Evolutionary conservation across 108 stramenopile genomes (phyloP).

Genomic region (Cyclostephanos invisitatus): DNA sequence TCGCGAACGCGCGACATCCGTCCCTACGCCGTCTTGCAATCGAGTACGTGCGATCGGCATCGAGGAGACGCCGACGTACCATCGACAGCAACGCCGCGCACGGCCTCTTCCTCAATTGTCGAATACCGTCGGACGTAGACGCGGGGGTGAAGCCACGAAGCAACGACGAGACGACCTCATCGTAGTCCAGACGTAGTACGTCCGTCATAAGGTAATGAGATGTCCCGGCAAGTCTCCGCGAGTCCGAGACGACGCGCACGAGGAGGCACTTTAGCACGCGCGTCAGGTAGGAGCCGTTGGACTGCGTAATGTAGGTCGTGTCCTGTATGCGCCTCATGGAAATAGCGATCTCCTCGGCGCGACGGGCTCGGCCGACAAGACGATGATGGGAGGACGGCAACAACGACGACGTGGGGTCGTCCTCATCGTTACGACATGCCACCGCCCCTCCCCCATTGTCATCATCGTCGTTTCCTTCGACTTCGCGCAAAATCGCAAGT

Average conservation of each 20-base stretch:
- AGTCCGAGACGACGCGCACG: constrained; percentile 56
- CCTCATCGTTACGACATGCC: no score
- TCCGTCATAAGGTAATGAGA: constrained; percentile 25
- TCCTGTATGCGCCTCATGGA: constrained; percentile 68
- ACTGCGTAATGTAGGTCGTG: constrained; percentile 50
- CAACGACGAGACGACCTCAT: constrained; percentile 51
- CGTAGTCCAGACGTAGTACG: constrained; percentile 54
- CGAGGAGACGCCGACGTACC: constrained; percentile 53
- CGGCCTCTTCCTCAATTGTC: constrained; percentile 63
- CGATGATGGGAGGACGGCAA: no score
- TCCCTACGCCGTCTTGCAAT: constrained; percentile 24
- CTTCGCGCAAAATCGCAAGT: constrained; percentile 41
- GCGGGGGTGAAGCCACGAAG: constrained; percentile 63
- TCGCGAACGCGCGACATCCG: constrained; percentile 37
- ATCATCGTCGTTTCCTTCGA: neutral
- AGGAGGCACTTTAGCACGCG: constrained; percentile 49
- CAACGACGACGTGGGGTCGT: no score
- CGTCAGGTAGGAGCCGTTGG: constrained; percentile 45
- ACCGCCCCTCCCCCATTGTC: neutral
- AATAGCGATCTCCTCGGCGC: constrained; percentile 3
- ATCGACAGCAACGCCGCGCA: constrained; percentile 61
- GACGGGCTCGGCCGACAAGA: neutral
- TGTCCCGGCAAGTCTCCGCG: constrained; percentile 47
- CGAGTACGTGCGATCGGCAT: constrained; percentile 33
- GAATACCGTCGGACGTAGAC: neutral